Base-by-base conservation (phyloP, 305 asterid species). In the Monarda citriodora region DNA sequence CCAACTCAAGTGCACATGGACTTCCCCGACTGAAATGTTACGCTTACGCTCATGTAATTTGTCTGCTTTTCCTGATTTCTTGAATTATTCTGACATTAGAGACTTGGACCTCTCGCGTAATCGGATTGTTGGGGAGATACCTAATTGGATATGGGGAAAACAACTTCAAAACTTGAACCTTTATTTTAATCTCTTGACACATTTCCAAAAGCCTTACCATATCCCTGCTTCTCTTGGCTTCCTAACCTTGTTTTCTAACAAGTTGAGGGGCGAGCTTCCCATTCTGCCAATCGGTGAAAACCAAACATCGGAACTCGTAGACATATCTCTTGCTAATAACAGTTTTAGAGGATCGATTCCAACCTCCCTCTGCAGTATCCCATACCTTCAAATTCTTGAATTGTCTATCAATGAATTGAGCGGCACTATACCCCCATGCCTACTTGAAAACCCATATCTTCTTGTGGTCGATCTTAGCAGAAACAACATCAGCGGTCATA, bases 201-300 rank as follows among this genome's bases (percentile, higher is more conserved):
- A 26, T 34, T 11, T 80, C 9, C 68, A 72, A 74, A 60, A 77
- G 50, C 83, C 87, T 1, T 77, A 47, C 69, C 36, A n/a, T 45
- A 17, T 45, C 12, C 56, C 31, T 8, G 18, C 69, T 48, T 63
- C 5, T 29, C 60, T 66, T 11, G 2, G 25, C 11, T 31, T 13
- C 40, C 65, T 80, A 49, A 74, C 66, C 52, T 16, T 80, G 36
- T 69, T 63, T 13, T 71, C 79, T 10, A 80, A 77, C 64, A 56
- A 32, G 26, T 65, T 77, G 14, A 25, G 44, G 7, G 79, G 77
- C 13, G 50, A 49, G 17, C 13, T 63, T 11, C 77, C 2, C 12
- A 16, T 48, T 56, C 66, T 26, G 1, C 41, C 7, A 36, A 15
- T 1, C 6, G 7, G 15, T 1, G 50, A 10, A n/a, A 17, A 45